phyloP scores from a whole-genome alignment of 495 filamentous ascomycete genomes.

The Xylaria scruposa region DNA sequence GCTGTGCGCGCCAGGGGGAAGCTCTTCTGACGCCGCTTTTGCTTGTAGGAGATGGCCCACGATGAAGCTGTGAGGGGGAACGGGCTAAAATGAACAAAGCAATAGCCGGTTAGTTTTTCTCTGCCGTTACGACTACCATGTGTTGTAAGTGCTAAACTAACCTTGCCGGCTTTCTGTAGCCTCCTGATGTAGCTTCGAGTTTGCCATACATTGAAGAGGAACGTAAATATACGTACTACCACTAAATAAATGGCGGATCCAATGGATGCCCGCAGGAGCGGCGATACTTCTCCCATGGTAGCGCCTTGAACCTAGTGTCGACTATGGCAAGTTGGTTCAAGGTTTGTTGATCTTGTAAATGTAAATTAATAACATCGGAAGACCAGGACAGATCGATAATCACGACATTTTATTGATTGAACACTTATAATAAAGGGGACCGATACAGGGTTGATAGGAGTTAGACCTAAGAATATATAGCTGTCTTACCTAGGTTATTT shows the following conservation, averaged over 20 bases:
- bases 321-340: neutral
- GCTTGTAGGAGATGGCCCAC: conserved; percentile 40
- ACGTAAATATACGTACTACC: conserved; percentile 26
- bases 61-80: conserved; percentile 35
- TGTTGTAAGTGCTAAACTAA: conserved; percentile 12
- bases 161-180: conserved; percentile 35
- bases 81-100: conserved; percentile 29
- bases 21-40: conserved; percentile 36
- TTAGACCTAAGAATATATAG: neutral
- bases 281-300: conserved; percentile 25
- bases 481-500: neutral
- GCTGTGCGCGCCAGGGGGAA: conserved; percentile 33
- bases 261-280: conserved; percentile 28
- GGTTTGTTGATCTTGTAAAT: neutral
- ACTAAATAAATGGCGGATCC: conserved; percentile 28
- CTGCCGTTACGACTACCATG: neutral
- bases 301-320: neutral
- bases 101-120: neutral
- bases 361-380: neutral
- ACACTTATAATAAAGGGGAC: neutral
- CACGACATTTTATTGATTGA: neutral
- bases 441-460: neutral
- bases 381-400: neutral
- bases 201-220: conserved; percentile 31
- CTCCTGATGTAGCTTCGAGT: conserved; percentile 30